A percentile compares a stretch with the other conserved stretches of the same genome.
phyloP scores from a whole-genome alignment of 257 asterid genomes.

The Solanum neorickii region DNA sequence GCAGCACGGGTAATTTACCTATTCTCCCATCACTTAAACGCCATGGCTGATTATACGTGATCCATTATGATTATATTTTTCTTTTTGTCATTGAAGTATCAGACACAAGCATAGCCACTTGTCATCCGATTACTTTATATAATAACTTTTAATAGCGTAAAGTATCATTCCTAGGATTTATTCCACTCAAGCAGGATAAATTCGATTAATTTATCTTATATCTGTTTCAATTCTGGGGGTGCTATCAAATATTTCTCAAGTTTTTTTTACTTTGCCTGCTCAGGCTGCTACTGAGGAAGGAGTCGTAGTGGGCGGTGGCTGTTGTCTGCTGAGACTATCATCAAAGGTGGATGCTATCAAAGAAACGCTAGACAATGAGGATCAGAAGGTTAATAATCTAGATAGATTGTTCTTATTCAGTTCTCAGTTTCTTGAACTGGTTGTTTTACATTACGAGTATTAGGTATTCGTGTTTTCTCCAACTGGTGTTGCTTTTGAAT shows the following conservation, averaged over 20 bases:
- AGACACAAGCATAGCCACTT: not conserved
- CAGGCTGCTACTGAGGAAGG: conserved; percentile 94
- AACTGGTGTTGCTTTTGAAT: not conserved
- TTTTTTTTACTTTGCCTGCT: not conserved
- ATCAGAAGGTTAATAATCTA: conserved; percentile 38
- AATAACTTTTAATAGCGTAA: not conserved
- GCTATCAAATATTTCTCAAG: not conserved
- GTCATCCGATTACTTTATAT: not conserved
- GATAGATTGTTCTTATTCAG: not conserved
- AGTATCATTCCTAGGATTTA: not conserved
- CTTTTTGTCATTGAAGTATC: not conserved
- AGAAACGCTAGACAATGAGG: conserved; percentile 56
- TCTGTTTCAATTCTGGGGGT: not conserved
- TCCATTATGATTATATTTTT: not conserved
- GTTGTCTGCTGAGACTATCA: conserved; percentile 73
- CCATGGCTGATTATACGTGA: not conserved
- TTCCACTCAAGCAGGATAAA: too few relatives aligned
- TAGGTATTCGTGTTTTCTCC: not conserved
- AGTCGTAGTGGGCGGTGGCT: conserved; percentile 81
- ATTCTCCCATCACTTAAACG: not conserved
- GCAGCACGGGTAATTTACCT: conserved; percentile 66
- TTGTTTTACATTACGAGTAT: not conserved
- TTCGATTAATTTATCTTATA: too few relatives aligned
- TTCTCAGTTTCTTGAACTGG: not conserved
- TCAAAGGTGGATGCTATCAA: conserved; percentile 43